A percentile compares a stretch with the other conserved stretches of the same genome.
Evolutionary conservation across 345 rosid genomes (phyloP).

Genomic region (Triadica sebifera): DNA sequence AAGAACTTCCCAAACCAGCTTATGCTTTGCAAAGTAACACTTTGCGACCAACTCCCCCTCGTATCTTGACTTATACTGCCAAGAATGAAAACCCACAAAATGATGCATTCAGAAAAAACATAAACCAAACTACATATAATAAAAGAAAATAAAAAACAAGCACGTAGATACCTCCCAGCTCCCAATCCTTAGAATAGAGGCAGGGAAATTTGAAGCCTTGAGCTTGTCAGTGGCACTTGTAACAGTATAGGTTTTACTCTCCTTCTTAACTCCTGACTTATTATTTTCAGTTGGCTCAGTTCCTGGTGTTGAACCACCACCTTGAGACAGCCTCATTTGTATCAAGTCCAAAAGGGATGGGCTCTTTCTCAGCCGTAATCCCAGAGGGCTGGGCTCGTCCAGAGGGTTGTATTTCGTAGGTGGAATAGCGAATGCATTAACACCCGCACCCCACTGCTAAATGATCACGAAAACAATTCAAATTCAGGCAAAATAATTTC

Average conservation of each 20-base stretch:
- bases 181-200: slow-evolving; percentile 76
- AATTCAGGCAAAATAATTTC: neutral
- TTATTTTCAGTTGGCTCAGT: slow-evolving; percentile 25
- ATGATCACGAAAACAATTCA: slow-evolving; percentile 13
- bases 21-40: slow-evolving; percentile 98
- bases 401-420: slow-evolving; percentile 76
- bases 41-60: slow-evolving; percentile 99
- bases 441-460: slow-evolving; percentile 59
- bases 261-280: slow-evolving; percentile 47
- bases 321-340: slow-evolving; percentile 83
- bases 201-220: slow-evolving; percentile 96
- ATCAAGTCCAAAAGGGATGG: slow-evolving; percentile 92
- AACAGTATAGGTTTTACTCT: slow-evolving; percentile 34
- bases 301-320: slow-evolving; percentile 31
- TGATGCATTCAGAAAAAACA: neutral
- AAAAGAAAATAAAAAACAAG: neutral
- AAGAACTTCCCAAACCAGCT: slow-evolving; percentile 98
- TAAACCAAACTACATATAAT: too few species aligned
- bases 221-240: slow-evolving; percentile 58
- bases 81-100: slow-evolving; percentile 8
- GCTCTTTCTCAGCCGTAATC: slow-evolving; percentile 84
- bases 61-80: slow-evolving; percentile 86
- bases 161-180: slow-evolving; percentile 72
- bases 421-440: slow-evolving; percentile 45
- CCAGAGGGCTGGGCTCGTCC: slow-evolving; percentile 95